Percentiles rank a stretch among this genome's conserved stretches.
These are phyloP conservation scores for Ophiosphaerella narmari DNA, from an alignment of 2,329 filamentous ascomycete species.

Conservation along the genomic window DNA sequence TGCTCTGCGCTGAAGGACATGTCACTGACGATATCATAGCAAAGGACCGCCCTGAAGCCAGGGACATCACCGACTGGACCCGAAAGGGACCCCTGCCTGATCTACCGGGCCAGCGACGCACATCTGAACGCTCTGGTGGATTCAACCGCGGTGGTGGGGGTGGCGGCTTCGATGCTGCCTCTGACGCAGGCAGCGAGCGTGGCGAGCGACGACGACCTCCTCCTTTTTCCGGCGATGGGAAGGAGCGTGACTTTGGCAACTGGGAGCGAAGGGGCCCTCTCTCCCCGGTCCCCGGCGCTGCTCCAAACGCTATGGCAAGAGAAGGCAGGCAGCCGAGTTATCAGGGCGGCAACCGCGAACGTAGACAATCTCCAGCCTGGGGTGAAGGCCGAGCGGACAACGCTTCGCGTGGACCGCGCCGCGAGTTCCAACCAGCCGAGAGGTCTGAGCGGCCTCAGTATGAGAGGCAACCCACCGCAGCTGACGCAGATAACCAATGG, in stretches of 20 bases:
- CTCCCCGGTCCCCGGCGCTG: conserved; percentile 64
- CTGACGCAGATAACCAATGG: conserved; percentile 94
- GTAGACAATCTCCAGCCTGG: conserved; percentile 71
- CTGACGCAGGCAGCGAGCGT: conserved; percentile 64
- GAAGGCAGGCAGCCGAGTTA: conserved; percentile 63
- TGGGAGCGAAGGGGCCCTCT: conserved; percentile 96
- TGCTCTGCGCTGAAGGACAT: background rate
- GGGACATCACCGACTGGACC: conserved; percentile 88
- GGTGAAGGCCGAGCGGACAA: conserved; percentile 71
- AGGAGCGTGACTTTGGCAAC: conserved; percentile 78
- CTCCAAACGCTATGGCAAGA: conserved; percentile 39
- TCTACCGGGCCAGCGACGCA: conserved; percentile 63
- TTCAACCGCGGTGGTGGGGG: conserved; percentile 49
- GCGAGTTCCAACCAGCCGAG: conserved; percentile 62
- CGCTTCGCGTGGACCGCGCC: conserved; percentile 77
- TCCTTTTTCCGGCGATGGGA: conserved; percentile 71
- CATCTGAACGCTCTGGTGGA: conserved; percentile 52
- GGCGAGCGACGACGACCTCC: conserved; percentile 68
- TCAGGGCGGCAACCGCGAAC: conserved; percentile 47
- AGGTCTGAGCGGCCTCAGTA: conserved; percentile 55
- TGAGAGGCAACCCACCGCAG: conserved; percentile 79
- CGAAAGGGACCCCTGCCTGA: conserved; percentile 88
- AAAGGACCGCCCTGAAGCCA: conserved; percentile 80
- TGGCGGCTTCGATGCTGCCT: conserved; percentile 56
- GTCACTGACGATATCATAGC: conserved; percentile 58